Percentiles rank a stretch among this genome's conserved stretches.
Conservation (phyloP, 768 basidiomycete species). For the Suillus paluster region DNA sequence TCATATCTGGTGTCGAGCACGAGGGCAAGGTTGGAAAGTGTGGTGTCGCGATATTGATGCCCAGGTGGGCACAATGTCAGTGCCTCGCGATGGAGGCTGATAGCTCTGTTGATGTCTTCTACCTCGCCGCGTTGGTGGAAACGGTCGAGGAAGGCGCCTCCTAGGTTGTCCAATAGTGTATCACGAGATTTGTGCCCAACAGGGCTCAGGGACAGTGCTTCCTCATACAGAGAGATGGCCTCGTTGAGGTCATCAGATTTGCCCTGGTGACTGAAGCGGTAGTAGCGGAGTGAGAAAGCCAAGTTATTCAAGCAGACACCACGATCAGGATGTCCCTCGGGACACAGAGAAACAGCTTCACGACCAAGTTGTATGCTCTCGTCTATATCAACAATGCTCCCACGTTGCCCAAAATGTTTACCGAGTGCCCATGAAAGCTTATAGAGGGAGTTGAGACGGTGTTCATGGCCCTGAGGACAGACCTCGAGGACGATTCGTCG, state of each 20-base stretch:
- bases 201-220: neutral
- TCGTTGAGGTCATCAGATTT: neutral
- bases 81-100: constrained; percentile 10
- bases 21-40: constrained; percentile 19
- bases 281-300: neutral
- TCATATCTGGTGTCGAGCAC: constrained; percentile 9
- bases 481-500: neutral
- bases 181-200: neutral
- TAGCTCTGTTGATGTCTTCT: constrained; percentile 9
- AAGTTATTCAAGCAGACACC: neutral
- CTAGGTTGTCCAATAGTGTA: constrained; percentile 15
- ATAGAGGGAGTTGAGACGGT: neutral
- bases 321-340: neutral
- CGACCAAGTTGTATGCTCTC: neutral
- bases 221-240: neutral
- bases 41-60: constrained; percentile 12
- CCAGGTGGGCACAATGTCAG: constrained; percentile 4
- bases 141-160: neutral
- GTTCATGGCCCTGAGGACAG: neutral
- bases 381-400: neutral
- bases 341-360: neutral
- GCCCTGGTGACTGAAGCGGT: neutral
- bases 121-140: neutral
- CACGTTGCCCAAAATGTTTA: neutral
- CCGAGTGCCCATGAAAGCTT: neutral